Evolutionary conservation across 495 filamentous ascomycete genomes (phyloP).

Genomic region (Neurospora tetrasperma): DNA sequence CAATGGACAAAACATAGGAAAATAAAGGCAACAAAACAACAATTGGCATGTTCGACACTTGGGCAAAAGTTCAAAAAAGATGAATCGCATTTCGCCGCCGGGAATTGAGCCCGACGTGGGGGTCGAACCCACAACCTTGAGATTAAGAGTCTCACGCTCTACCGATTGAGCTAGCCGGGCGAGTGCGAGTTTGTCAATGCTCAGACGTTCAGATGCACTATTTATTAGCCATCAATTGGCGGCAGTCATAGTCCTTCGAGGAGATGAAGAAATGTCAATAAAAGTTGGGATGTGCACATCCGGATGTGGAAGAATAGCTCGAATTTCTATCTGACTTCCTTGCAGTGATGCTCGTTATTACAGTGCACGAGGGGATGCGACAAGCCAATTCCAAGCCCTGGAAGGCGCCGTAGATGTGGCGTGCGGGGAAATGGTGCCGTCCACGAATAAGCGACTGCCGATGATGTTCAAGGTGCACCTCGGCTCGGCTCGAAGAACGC

Average conservation of each 20-base stretch:
- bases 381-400: not conserved
- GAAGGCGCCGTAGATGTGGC: not conserved
- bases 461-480: not conserved
- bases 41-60: not conserved
- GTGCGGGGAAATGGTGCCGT: not conserved
- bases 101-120: conserved; percentile 18
- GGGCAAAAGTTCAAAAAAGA: not conserved
- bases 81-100: not conserved
- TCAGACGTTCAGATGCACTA: not conserved
- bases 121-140: conserved; percentile 52
- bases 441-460: not conserved
- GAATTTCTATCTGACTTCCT: no score
- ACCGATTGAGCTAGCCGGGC: conserved; percentile 57
- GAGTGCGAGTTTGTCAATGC: not conserved
- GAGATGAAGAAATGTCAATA: not conserved
- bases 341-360: not conserved
- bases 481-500: not conserved
- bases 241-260: not conserved
- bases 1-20: not conserved
- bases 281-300: no score
- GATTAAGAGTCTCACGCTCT: conserved; percentile 70
- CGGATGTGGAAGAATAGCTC: no score
- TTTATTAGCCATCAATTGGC: not conserved
- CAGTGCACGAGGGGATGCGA: not conserved
- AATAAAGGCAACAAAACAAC: not conserved